phyloP scores from a whole-genome alignment of 2,329 filamentous ascomycete genomes.

The Aureobasidium sp. region DNA sequence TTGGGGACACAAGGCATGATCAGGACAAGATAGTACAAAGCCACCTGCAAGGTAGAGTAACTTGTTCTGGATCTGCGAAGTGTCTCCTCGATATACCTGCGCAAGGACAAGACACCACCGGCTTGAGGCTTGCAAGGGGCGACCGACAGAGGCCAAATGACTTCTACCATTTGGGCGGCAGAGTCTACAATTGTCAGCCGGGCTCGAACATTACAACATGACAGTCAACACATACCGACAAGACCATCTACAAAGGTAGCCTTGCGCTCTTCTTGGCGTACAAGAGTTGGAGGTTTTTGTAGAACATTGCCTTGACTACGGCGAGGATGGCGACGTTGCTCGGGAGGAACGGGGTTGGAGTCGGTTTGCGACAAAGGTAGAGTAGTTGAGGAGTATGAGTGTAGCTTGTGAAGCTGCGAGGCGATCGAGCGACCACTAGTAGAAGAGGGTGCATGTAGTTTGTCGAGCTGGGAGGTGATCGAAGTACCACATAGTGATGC shows the following conservation, averaged over 20 bases:
- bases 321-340: conserved; percentile 58
- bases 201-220: neutral
- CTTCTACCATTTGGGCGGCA: conserved; percentile 92
- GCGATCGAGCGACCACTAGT: neutral
- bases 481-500: neutral
- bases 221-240: conserved; percentile 67
- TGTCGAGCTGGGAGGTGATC: neutral
- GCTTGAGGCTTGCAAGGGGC: conserved; percentile 52
- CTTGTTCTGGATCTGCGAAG: conserved; percentile 89
- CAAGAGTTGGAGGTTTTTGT: conserved; percentile 63
- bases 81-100: conserved; percentile 96
- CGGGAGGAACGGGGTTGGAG: conserved; percentile 46
- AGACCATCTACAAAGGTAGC: conserved; percentile 93
- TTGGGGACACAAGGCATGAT: conserved; percentile 85
- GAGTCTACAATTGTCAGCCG: conserved; percentile 59
- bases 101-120: conserved; percentile 70
- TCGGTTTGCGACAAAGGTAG: neutral
- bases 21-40: conserved; percentile 89
- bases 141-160: conserved; percentile 90
- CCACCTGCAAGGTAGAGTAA: conserved; percentile 95
- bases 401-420: neutral
- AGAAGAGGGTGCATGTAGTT: neutral
- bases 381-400: neutral
- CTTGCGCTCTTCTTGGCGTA: conserved; percentile 87
- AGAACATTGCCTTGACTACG: conserved; percentile 50